Conservation (phyloP, 2,329 filamentous ascomycete species). For the Geoglossum cookeanum region DNA sequence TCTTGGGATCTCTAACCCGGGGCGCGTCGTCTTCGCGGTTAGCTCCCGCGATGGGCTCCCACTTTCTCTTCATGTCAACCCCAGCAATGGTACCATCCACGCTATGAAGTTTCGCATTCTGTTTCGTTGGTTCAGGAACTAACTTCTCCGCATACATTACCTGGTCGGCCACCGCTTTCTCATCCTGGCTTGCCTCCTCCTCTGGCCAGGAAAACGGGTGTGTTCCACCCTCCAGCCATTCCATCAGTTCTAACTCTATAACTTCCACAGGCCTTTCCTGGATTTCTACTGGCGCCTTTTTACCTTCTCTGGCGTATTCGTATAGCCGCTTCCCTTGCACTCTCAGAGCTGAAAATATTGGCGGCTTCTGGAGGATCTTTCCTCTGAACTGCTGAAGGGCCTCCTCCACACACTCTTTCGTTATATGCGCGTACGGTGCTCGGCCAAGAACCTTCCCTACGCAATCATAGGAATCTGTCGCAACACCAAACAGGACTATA, state of each 20-base stretch:
- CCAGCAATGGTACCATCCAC: neutral
- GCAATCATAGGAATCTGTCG: conserved; percentile 81
- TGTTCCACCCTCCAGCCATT: conserved; percentile 65
- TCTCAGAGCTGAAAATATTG: conserved; percentile 81
- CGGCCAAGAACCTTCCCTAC: conserved; percentile 65
- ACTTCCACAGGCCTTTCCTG: conserved; percentile 64
- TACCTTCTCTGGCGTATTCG: conserved; percentile 84
- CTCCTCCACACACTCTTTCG: conserved; percentile 56
- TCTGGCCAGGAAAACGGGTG: conserved; percentile 66
- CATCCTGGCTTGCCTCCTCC: conserved; percentile 55
- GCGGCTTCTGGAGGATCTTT: conserved; percentile 73
- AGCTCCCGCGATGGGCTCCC: conserved; percentile 5
- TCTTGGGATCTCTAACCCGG: neutral
- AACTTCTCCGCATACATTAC: conserved; percentile 20
- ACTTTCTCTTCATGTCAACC: conserved; percentile 36
- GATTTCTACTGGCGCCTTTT: conserved; percentile 69
- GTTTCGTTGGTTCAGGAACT: neutral
- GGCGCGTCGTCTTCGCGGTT: conserved; percentile 3
- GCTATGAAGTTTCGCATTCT: neutral
- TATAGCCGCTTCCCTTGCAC: conserved; percentile 90
- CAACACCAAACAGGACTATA: conserved; percentile 72
- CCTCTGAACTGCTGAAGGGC: conserved; percentile 59
- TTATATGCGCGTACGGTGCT: conserved; percentile 63
- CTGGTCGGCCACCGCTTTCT: conserved; percentile 59
- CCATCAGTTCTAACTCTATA: conserved; percentile 55